These are phyloP conservation scores for Penicillium subrubescens DNA, from an alignment of 495 filamentous ascomycete species.

Conservation along the genomic window DNA sequence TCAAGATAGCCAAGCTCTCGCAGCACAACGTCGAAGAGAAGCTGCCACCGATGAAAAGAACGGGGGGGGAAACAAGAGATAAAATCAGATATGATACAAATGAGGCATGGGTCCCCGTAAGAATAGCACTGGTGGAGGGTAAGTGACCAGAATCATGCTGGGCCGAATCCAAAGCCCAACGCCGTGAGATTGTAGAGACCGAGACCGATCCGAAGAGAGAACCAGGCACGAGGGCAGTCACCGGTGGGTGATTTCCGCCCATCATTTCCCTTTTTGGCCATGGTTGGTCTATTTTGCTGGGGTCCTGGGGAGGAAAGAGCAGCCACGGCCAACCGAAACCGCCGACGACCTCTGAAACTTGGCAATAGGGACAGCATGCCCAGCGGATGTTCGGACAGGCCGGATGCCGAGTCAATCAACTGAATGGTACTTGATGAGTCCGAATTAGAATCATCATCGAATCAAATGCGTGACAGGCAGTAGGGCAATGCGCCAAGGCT, in stretches of 20 bases:
- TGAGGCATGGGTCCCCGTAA: neutral
- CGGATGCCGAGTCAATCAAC: neutral
- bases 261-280: neutral
- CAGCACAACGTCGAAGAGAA: neutral
- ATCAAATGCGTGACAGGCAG: neutral
- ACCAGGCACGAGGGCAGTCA: conserved; percentile 3
- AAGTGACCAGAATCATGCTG: neutral
- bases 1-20: neutral
- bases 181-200: neutral
- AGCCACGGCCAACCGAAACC: neutral
- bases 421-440: neutral
- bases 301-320: neutral
- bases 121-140: neutral
- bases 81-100: neutral
- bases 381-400: neutral
- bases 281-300: neutral
- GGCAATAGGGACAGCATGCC: neutral
- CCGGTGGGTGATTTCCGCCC: neutral
- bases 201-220: neutral
- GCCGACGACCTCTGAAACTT: neutral
- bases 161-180: neutral
- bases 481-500: neutral
- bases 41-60: neutral
- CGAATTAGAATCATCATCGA: neutral
- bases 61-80: neutral